phyloP scores from a whole-genome alignment of 192 early-diverging fungal genomes.

The Gamsiella multidivaricata region DNA sequence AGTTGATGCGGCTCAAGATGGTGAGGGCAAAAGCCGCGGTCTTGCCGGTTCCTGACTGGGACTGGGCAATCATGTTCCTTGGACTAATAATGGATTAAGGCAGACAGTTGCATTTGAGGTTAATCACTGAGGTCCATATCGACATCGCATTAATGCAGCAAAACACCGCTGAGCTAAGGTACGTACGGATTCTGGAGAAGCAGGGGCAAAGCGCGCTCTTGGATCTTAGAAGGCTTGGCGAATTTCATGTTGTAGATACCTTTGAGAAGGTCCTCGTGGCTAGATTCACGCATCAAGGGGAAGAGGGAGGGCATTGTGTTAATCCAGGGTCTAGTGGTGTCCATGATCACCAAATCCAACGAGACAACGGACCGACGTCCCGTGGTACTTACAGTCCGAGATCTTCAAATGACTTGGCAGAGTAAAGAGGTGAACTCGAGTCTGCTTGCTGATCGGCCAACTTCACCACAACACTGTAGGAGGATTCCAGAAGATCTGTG shows the following conservation, averaged over 20 bases:
- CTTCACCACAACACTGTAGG: conserved; percentile 63
- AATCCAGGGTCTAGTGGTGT: no score
- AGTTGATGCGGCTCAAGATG: conserved; percentile 90
- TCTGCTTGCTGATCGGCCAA: conserved; percentile 73
- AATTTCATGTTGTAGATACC: conserved; percentile 96
- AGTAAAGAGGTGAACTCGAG: conserved; percentile 80
- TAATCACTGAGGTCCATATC: no score
- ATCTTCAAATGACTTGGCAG: conserved; percentile 82
- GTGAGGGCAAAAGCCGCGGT: conserved; percentile 96
- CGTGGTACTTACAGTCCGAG: conserved; percentile 76
- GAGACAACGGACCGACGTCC: no score
- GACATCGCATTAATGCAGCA: no score
- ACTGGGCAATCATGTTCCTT: conserved; percentile 97
- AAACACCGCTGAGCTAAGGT: background rate
- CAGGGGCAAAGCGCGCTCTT: conserved; percentile 92
- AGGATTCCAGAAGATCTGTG: conserved; percentile 57
- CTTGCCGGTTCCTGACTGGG: conserved; percentile 98
- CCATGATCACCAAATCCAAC: no score
- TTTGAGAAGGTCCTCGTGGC: conserved; percentile 83
- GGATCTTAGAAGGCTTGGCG: conserved; percentile 94
- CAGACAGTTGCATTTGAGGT: no score
- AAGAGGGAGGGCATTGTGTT: background rate
- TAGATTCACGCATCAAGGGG: conserved; percentile 23
- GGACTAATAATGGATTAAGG: conserved; percentile 60
- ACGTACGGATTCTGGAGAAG: conserved; percentile 84